These are phyloP conservation scores for Fusarium azukiicola DNA, from an alignment of 2,329 filamentous ascomycete species.

Conservation along the genomic window DNA sequence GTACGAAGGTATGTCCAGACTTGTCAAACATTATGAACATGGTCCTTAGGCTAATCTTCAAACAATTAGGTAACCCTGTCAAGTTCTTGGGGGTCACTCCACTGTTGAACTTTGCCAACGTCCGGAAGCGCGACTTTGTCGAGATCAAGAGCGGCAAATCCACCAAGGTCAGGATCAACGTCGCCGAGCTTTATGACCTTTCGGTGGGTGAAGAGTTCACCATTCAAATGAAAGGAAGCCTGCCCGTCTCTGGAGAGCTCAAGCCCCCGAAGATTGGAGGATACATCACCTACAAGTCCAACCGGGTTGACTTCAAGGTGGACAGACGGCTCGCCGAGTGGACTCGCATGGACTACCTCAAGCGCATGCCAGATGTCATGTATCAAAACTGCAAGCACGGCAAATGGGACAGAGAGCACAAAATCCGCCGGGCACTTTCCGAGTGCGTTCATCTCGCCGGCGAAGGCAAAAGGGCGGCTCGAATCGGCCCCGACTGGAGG, in stretches of 20 bases:
- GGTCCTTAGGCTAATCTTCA: not conserved
- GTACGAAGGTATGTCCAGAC: not conserved
- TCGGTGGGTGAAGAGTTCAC: not conserved
- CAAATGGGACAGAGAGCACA: not conserved
- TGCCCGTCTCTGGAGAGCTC: not conserved
- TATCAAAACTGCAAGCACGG: not conserved
- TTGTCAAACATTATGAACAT: not conserved
- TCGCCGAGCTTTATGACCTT: not conserved
- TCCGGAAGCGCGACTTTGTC: not conserved
- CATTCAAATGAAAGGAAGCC: not conserved
- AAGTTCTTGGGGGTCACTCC: not conserved
- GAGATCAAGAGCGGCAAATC: not conserved
- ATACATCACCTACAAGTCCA: not conserved
- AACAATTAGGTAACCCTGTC: not conserved
- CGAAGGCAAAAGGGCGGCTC: not conserved
- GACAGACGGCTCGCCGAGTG: not conserved
- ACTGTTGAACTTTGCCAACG: not conserved
- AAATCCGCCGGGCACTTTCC: not conserved
- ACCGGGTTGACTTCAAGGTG: not conserved
- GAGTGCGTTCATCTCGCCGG: not conserved
- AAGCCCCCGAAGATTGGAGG: not conserved
- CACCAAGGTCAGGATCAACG: not conserved
- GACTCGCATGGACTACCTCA: not conserved
- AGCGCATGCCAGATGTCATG: not conserved
- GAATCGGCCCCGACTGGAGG: not conserved